Evolutionary conservation across 306 rosid genomes (phyloP), one percentile per base, ranked within the genome.

Genomic region (Rubus parviflorus): DNA sequence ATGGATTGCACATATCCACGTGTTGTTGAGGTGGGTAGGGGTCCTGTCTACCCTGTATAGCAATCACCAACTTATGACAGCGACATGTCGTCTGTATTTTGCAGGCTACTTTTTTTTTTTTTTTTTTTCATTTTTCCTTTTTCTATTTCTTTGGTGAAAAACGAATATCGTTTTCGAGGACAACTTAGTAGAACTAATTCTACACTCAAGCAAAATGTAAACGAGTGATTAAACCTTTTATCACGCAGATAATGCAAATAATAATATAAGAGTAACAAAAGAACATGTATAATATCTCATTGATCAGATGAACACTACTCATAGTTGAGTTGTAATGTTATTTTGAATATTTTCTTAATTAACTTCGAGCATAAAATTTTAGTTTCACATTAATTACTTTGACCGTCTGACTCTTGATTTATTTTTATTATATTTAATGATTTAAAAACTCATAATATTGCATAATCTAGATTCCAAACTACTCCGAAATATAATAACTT

Each of bases 11-110:
- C 51, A 7, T 22, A 2, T 23, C 67, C 52, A 56, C 77, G 77
- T 73, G 56, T 41, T 73, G 54, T 20, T 7, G 25, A 42, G 15
- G 76, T 72, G 40, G 76, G 20, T 20, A 13, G 3, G 65, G 48
- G 75, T n/a, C 47, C 75, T 48, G 14, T n/a, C 35, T 70, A 23
- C 37, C 38, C 11, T 17, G 30, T 40, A 54, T 7, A 19, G 52
- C 52, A 53, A 72, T 72, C 65, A 53, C 51, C 52, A 41, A 40
- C 75, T n/a, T 3, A 35, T 53, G 52, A 72, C 51, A 54, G 48
- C 37, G 63, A 51, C 75, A 2, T 38, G 49, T 53, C 63, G 64
- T 58, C 7, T 3, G 25, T 52, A 6, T 37, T 8, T 38, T 15
- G 8, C 16, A 10, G 70, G 23, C 47, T 5, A 62, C 20, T 35